Conservation (phyloP, 2,329 filamentous ascomycete species). For the Neonectria sp. region DNA sequence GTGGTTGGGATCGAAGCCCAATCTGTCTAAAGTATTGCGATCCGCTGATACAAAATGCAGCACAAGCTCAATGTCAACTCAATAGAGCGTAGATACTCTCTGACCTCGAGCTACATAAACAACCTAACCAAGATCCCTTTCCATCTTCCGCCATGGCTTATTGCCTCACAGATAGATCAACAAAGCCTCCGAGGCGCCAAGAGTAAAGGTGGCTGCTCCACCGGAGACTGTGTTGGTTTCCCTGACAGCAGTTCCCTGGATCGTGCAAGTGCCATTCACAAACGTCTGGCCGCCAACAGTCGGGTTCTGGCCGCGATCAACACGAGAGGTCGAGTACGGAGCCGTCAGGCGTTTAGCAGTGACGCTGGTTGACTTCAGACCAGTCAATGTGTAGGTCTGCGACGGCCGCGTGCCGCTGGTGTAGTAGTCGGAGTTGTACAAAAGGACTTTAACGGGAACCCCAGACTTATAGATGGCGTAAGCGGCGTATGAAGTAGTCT, state of each 20-base stretch:
- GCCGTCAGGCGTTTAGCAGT: constrained; percentile 56
- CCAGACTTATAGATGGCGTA: constrained; percentile 61
- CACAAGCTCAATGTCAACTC: too few species aligned
- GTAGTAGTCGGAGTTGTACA: constrained; percentile 64
- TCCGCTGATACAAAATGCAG: too few species aligned
- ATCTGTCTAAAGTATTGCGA: too few species aligned
- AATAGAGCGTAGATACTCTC: too few species aligned
- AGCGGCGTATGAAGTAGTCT: constrained; percentile 58
- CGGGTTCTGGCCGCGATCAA: constrained; percentile 35
- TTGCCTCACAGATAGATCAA: constrained; percentile 21
- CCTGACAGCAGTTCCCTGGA: constrained; percentile 23
- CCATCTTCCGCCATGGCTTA: neutral
- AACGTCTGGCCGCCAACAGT: constrained; percentile 38
- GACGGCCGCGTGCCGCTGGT: constrained; percentile 46
- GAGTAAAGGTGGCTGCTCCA: constrained; percentile 27
- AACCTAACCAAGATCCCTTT: neutral
- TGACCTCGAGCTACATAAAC: neutral
- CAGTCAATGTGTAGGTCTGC: constrained; percentile 60
- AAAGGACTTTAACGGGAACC: constrained; percentile 55
- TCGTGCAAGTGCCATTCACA: constrained; percentile 33
- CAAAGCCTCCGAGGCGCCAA: constrained; percentile 29
- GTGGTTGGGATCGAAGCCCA: too few species aligned
- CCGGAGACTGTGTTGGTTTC: constrained; percentile 23
- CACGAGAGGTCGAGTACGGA: constrained; percentile 32
- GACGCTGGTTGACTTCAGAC: constrained; percentile 54